A percentile compares a stretch with the other conserved stretches of the same genome.
phyloP scores from a whole-genome alignment of 306 rosid species.

The Nissolia schottii region DNA sequence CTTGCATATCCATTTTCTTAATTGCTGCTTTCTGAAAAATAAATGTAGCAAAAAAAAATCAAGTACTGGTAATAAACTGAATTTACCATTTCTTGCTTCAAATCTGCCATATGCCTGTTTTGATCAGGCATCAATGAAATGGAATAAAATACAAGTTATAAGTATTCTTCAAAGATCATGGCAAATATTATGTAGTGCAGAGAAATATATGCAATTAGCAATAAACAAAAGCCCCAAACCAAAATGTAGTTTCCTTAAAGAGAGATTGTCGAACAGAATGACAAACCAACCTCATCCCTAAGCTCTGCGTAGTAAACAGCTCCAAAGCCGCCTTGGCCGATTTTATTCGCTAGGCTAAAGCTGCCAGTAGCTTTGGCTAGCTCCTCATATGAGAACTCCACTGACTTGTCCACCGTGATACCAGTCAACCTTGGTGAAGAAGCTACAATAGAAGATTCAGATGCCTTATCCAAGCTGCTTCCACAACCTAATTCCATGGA shows the following conservation, averaged over 20 bases:
- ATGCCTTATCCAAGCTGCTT: slow-evolving; percentile 33
- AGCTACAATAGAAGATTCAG: slow-evolving; percentile 33
- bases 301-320: slow-evolving; percentile 65
- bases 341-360: slow-evolving; percentile 45
- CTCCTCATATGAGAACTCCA: slow-evolving; percentile 73
- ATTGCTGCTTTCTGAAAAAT: slow-evolving; percentile 60
- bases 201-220: not conserved
- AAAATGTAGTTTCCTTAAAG: not conserved
- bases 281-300: slow-evolving; percentile 77
- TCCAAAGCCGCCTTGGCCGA: slow-evolving; percentile 84
- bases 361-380: slow-evolving; percentile 59
- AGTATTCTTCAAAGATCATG: not conserved
- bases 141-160: not conserved
- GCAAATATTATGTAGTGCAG: not conserved
- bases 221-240: not conserved
- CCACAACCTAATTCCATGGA: slow-evolving; percentile 38
- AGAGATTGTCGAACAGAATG: not conserved
- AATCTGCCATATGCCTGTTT: not conserved
- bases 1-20: slow-evolving; percentile 84
- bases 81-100: not conserved
- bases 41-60: not conserved
- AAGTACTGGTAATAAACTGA: not conserved
- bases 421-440: slow-evolving; percentile 49
- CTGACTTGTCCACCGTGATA: slow-evolving; percentile 67
- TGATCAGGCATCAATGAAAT: not conserved